phyloP scores from a whole-genome alignment of 345 rosid species.

The Melaleuca quinquenervia region DNA sequence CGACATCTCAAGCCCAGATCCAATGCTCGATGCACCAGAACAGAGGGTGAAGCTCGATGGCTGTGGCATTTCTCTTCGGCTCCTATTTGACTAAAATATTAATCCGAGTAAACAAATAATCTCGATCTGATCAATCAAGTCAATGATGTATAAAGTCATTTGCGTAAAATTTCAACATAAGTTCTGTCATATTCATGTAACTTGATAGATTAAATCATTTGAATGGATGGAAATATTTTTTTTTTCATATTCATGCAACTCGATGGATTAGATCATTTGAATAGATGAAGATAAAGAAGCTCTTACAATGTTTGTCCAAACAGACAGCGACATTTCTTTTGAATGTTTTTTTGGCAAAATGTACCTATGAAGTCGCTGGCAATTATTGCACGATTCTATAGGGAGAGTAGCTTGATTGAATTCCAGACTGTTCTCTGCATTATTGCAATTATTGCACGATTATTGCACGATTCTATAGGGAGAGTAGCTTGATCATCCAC shows the following conservation, averaged over 20 bases:
- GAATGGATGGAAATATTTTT: background rate
- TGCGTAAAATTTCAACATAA: background rate
- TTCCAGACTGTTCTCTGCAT: too few relatives aligned
- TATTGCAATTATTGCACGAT: too few relatives aligned
- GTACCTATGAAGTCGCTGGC: background rate
- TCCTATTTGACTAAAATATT: background rate
- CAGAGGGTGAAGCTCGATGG: background rate
- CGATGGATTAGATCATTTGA: background rate
- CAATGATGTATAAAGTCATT: background rate
- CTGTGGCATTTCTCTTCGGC: background rate
- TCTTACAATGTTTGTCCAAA: background rate
- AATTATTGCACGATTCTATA: background rate
- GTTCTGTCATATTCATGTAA: too few relatives aligned
- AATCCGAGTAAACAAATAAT: background rate
- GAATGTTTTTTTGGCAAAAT: background rate
- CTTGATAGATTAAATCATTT: too few relatives aligned
- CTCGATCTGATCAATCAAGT: background rate
- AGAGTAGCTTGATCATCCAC: background rate
- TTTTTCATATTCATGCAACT: background rate
- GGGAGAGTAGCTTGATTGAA: too few relatives aligned
- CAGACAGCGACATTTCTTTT: background rate
- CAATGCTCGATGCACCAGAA: background rate
- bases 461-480: background rate
- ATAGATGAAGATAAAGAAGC: background rate
- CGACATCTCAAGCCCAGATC: background rate